Base-by-base conservation (phyloP, 352 stramenopile species). In the Globisporangium nodosum region DNA sequence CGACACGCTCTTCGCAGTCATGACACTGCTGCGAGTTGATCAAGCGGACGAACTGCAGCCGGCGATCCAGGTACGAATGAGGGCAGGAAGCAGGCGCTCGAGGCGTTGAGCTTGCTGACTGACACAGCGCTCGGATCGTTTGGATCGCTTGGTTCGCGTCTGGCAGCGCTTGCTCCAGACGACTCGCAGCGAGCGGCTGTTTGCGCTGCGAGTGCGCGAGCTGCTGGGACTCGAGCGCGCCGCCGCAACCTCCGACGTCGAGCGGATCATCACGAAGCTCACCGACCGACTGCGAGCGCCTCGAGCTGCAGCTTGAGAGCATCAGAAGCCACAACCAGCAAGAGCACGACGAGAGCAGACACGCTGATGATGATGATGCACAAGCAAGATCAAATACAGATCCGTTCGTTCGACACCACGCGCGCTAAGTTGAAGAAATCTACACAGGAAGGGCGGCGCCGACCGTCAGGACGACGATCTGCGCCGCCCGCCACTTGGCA, bases 401-500 rank as follows among this genome's bases (percentile, higher is more conserved):
- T 58, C 54, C 58, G 52, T 58, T 58, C 58, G 52, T 58, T 64
- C 51, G 56, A 57, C 58, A 58, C 31, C 60, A 37, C 57, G 60
- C 57, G 33, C 60, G 45, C 6, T 33, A 55, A 56, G 45, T 49
- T 65, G 59, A 54, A 46, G 50, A 59, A 65, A 60, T 65, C 59
- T 65, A 65, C 59, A 65, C 42, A 60, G 47, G 53, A 54, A 55
- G 24, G 37, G 33, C 42, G 33, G 45, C 21, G 20, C 45, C 11
- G 45, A 3, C 1, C n/a, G 16, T 16, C 42, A 47, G 33, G 33
- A 43, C 3, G 12, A 43, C 12, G 6, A 9, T 39, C 37, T 0
- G 37, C 3, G 37, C 2, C 37, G 37, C 37, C 45, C 45, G 45
- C 45, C 45, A 49, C 45, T 12, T 16, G 1, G 45, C 45, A 49